Evolutionary conservation across 2,329 filamentous ascomycete genomes (phyloP).

Genomic region (Trichoderma simmonsii): DNA sequence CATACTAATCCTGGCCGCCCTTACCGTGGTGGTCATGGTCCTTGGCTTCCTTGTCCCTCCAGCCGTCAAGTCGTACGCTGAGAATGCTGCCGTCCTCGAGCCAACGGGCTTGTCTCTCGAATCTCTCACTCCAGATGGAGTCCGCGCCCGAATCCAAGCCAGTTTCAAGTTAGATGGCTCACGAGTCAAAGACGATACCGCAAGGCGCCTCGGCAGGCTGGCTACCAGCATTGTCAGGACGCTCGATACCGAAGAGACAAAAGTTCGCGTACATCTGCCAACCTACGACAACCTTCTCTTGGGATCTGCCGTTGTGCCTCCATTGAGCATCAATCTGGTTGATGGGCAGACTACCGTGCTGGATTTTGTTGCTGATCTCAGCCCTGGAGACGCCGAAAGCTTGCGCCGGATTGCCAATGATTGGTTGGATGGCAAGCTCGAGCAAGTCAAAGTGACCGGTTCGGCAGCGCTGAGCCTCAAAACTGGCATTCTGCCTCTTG

Average conservation of each 20-base stretch:
- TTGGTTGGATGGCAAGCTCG: constrained; percentile 78
- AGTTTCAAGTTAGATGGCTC: constrained; percentile 77
- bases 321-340: constrained; percentile 70
- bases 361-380: constrained; percentile 74
- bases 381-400: constrained; percentile 71
- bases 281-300: constrained; percentile 76
- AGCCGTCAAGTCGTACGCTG: constrained; percentile 79
- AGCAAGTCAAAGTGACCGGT: constrained; percentile 67
- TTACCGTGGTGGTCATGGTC: constrained; percentile 67
- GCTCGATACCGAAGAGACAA: constrained; percentile 69
- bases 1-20: constrained; percentile 60
- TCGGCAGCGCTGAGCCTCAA: constrained; percentile 71
- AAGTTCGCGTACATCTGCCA: constrained; percentile 74
- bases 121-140: constrained; percentile 74
- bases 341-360: constrained; percentile 75
- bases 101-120: constrained; percentile 83
- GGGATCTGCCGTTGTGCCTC: constrained; percentile 73
- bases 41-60: constrained; percentile 79
- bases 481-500: constrained; percentile 75
- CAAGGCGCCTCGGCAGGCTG: constrained; percentile 72
- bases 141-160: constrained; percentile 76
- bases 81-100: constrained; percentile 76
- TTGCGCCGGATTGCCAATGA: constrained; percentile 81
- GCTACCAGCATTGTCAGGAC: constrained; percentile 77
- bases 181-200: constrained; percentile 66